phyloP scores from a whole-genome alignment of 129 eudicot species.

The Flaveria trinervia region DNA sequence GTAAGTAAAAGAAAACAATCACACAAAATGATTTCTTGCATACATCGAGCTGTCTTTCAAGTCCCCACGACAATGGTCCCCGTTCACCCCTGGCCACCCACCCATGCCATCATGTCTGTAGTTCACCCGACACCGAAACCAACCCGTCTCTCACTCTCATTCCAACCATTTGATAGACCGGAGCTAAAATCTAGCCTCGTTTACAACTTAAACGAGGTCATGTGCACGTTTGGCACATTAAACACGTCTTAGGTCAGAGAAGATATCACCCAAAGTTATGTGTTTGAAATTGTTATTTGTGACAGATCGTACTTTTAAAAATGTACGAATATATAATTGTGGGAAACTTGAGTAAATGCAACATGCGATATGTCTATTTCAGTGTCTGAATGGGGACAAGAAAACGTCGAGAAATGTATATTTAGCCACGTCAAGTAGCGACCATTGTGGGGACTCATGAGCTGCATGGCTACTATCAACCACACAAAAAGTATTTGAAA shows the following conservation, averaged over 20 bases:
- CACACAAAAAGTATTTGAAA: conserved; percentile 11
- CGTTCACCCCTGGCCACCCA: conserved; percentile 33
- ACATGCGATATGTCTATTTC: conserved; percentile 42
- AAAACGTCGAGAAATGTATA: conserved; percentile 24
- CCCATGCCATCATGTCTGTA: conserved; percentile 39
- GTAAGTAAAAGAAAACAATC: neutral
- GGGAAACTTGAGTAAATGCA: conserved; percentile 25
- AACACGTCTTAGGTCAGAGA: conserved; percentile 16
- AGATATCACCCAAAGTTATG: neutral
- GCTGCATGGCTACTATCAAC: conserved; percentile 28
- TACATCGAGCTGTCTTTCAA: conserved; percentile 28
- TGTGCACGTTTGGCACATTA: conserved; percentile 19
- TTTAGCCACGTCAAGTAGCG: conserved; percentile 25
- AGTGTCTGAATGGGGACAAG: conserved; percentile 33
- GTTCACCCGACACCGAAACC: conserved; percentile 32
- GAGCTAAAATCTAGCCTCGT: neutral
- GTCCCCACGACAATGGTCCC: conserved; percentile 33
- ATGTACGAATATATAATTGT: conserved; percentile 26
- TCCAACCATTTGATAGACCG: conserved; percentile 8
- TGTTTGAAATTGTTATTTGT: neutral
- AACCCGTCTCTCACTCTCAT: conserved; percentile 16
- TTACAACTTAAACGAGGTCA: conserved; percentile 9
- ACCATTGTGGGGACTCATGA: conserved; percentile 33
- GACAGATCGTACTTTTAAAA: conserved; percentile 24
- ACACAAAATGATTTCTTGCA: conserved; percentile 29